These are phyloP conservation scores for Mycena alexandri DNA, from an alignment of 768 basidiomycete species.

Conservation along the genomic window DNA sequence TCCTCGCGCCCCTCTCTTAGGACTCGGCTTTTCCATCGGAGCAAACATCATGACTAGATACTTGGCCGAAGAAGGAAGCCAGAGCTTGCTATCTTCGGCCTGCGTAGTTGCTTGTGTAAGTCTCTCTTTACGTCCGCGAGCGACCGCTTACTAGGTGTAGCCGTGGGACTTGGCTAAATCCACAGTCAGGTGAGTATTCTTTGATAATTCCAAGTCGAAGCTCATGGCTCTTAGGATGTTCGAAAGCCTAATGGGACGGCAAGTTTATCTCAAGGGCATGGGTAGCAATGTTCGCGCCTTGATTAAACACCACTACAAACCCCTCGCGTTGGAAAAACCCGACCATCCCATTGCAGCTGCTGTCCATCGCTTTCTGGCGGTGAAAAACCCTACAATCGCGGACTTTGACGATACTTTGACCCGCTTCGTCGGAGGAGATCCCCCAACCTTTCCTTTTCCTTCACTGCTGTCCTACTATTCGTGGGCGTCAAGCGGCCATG, in stretches of 20 bases:
- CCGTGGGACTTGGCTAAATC: conserved; percentile 62
- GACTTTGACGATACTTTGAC: conserved; percentile 74
- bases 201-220: not conserved
- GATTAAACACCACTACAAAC: conserved; percentile 61
- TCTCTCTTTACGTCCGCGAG: conserved; percentile 34
- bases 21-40: conserved; percentile 93
- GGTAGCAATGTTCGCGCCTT: conserved; percentile 77
- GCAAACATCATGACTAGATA: conserved; percentile 92
- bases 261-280: conserved; percentile 79
- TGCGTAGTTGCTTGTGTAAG: conserved; percentile 82
- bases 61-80: conserved; percentile 82
- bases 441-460: conserved; percentile 64
- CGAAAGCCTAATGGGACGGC: conserved; percentile 62
- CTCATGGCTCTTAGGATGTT: conserved; percentile 59
- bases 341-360: conserved; percentile 64
- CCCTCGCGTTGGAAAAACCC: conserved; percentile 59
- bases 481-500: conserved; percentile 69
- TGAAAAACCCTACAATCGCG: conserved; percentile 64
- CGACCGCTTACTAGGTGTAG: conserved; percentile 45
- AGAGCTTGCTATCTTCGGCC: conserved; percentile 71
- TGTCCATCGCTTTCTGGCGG: conserved; percentile 55
- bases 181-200: conserved; percentile 22
- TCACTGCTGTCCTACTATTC: conserved; percentile 59
- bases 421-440: conserved; percentile 74
- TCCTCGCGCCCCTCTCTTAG: conserved; percentile 85